Percentiles rank a stretch among this genome's conserved stretches.
Evolutionary conservation across 1,139 yeast genomes (phyloP).

Genomic region (Magnusiomyces fungicola): DNA sequence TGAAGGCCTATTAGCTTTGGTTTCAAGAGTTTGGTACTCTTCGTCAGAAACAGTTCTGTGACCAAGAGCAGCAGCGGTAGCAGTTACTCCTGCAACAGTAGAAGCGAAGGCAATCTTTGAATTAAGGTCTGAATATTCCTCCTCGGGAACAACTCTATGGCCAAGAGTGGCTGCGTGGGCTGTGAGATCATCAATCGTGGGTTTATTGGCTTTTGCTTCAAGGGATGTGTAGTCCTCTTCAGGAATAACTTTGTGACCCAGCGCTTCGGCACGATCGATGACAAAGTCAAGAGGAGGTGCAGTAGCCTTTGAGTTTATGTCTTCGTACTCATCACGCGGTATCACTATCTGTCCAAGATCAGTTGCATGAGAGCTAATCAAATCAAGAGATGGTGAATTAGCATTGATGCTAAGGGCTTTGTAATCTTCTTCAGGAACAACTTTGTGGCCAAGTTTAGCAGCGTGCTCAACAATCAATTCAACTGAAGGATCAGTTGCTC

Average conservation of each 20-base stretch:
- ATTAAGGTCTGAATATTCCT: conserved; percentile 16
- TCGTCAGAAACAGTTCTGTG: conserved; percentile 21
- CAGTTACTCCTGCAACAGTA: conserved; percentile 18
- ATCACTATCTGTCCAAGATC: conserved; percentile 26
- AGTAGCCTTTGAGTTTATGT: conserved; percentile 19
- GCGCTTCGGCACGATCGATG: conserved; percentile 16
- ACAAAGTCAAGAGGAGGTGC: conserved; percentile 24
- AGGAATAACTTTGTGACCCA: conserved; percentile 18
- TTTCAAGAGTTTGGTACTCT: conserved; percentile 24
- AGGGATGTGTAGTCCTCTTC: conserved; percentile 22
- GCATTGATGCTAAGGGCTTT: conserved; percentile 22
- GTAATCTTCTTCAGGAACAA: conserved; percentile 24
- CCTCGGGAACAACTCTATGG: conserved; percentile 27
- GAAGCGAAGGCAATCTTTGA: conserved; percentile 15
- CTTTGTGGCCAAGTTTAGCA: conserved; percentile 17
- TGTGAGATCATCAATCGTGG: conserved; percentile 26
- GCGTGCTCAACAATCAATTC: conserved; percentile 28
- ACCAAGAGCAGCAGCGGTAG: conserved; percentile 18
- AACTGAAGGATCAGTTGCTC: conserved; percentile 35
- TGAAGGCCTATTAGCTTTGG: conserved; percentile 29
- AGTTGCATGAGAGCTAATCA: conserved; percentile 43
- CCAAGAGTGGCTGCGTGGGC: conserved; percentile 36
- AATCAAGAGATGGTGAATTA: conserved; percentile 26
- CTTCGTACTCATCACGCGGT: conserved; percentile 7
- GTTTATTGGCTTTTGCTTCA: conserved; percentile 18